Evolutionary conservation across 1,284 basidiomycete genomes (phyloP), one percentile per base, ranked within the genome.

Genomic region (Cerrena zonata): DNA sequence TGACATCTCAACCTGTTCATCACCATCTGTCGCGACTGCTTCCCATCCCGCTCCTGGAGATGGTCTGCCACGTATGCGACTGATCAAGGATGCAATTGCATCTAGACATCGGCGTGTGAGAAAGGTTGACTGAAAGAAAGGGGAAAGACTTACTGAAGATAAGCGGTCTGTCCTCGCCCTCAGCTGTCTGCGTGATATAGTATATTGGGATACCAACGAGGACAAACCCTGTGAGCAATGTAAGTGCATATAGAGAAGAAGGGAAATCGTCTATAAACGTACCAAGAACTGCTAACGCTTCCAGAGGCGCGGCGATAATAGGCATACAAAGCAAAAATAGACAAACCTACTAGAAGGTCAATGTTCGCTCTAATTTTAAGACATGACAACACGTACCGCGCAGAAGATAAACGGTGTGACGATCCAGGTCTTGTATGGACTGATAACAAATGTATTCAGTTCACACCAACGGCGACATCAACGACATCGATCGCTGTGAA

Each of bases 241-340:
- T 22, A 40, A 19, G 49, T 41, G 10, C 15, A 18, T n/a, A 41
- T 10, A 15, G 48, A 23, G 37, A 15, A 34, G 34, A 27, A 13
- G 5, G 3, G 25, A 30, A 50, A 19, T n/a, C 38, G 48, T 15
- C 7, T 15, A 34, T 7, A 15, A 11, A 70, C 80, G 56, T 58
- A 94, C 92, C 83, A 53, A 94, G 77, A 2, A 93, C 93, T 1
- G 91, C 84, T 2, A 90, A 67, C 0, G 93, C 92, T 66, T 97
- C 89, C 22, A 88, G 69, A 1, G 95, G 96, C 13, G 94, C 94
- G 2, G 93, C 93, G 53, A 96, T 89, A 48, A 96, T 79, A 2
- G 94, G 94, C 91, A 99, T 97, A 60, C 89, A 86, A 4, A 99
- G 73, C 47, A 99, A 74, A 70, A 98, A 98, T 53, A 96, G 71